These are phyloP conservation scores for Solidago caesia DNA, from an alignment of 129 eudicot species.

Conservation along the genomic window DNA sequence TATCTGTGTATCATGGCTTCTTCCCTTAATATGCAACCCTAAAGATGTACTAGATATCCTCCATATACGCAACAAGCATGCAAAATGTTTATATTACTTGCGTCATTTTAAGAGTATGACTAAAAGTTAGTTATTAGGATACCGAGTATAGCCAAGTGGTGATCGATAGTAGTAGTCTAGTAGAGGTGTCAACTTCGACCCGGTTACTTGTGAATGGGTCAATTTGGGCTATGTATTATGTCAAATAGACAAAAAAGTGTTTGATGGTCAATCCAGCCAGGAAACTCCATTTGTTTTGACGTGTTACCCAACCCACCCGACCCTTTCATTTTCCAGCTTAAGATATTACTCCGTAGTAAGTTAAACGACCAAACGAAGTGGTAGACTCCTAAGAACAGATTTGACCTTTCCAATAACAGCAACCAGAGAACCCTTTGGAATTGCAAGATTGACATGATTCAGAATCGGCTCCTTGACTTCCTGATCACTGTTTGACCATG, in stretches of 20 bases:
- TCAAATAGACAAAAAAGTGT: background rate
- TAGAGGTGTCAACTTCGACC: too few species aligned
- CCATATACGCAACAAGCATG: too few species aligned
- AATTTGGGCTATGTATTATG: background rate
- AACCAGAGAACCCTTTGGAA: constrained; percentile 76
- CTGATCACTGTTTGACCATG: constrained; percentile 67
- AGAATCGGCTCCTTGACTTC: constrained; percentile 46
- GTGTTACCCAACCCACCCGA: background rate
- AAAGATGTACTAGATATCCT: too few species aligned
- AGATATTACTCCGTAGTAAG: background rate
- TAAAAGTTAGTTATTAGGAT: too few species aligned
- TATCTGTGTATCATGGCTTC: too few species aligned
- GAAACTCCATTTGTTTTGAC: too few species aligned
- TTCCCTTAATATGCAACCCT: too few species aligned
- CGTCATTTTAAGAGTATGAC: too few species aligned
- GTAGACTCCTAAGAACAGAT: background rate
- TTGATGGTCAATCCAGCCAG: too few species aligned
- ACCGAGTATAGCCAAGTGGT: too few species aligned
- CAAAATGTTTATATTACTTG: too few species aligned
- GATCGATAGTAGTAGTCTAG: too few species aligned
- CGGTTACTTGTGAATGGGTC: background rate
- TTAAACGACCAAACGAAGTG: background rate
- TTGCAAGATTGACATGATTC: constrained; percentile 52
- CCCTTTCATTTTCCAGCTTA: background rate
- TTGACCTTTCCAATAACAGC: constrained; percentile 89